Conservation (phyloP, 2,329 filamentous ascomycete genomes). For the Fusarium chlamydosporum region DNA sequence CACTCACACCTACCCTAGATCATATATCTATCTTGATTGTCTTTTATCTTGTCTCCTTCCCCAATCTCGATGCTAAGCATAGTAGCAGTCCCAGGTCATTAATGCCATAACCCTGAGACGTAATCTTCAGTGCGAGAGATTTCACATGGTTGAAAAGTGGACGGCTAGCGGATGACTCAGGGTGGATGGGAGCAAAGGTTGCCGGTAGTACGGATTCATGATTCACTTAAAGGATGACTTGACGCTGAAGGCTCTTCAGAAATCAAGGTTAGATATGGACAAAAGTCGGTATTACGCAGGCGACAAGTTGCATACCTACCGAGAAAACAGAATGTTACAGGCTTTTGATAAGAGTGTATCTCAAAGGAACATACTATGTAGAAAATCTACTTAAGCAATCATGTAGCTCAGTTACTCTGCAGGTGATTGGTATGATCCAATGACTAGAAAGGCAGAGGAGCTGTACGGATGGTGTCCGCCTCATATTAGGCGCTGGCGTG, state of each 20-base stretch:
- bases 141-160: neutral
- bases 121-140: neutral
- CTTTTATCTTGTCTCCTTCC: neutral
- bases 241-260: too few relatives aligned
- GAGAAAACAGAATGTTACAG: neutral
- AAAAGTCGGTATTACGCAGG: too few relatives aligned
- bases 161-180: too few relatives aligned
- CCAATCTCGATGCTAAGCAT: neutral
- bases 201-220: too few relatives aligned
- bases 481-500: slow-evolving; percentile 20
- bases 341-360: neutral
- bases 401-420: neutral
- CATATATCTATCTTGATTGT: neutral
- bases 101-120: neutral
- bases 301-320: too few relatives aligned
- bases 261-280: too few relatives aligned
- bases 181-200: too few relatives aligned
- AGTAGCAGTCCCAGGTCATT: neutral
- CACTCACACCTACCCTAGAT: neutral
- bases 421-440: neutral
- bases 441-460: neutral
- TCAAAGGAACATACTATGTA: too few relatives aligned
- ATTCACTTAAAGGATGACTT: too few relatives aligned
- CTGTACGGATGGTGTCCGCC: slow-evolving; percentile 2
- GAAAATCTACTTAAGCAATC: too few relatives aligned